phyloP scores from a whole-genome alignment of 2,329 filamentous ascomycete species.

The Fusarium sp. region DNA sequence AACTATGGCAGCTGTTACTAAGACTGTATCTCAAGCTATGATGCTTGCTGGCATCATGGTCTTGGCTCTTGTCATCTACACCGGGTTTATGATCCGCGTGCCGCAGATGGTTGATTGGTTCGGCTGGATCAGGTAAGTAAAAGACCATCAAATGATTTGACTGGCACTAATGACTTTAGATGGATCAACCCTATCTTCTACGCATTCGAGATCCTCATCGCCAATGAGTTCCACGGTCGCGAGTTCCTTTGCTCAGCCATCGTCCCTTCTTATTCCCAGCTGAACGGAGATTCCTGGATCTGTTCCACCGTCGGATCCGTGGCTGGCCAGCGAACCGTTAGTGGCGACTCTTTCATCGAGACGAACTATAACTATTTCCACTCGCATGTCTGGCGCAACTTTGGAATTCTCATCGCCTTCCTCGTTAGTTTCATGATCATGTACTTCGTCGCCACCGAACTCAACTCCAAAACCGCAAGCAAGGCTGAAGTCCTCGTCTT shows the following conservation, averaged over 20 bases:
- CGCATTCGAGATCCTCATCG: constrained; percentile 79
- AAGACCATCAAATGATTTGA: fast-evolving
- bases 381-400: constrained; percentile 75
- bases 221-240: constrained; percentile 78
- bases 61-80: constrained; percentile 63
- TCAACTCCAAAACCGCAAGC: constrained; percentile 74
- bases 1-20: constrained; percentile 79
- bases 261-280: constrained; percentile 63
- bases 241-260: constrained; percentile 69
- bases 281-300: constrained; percentile 64
- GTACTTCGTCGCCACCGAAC: constrained; percentile 75
- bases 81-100: constrained; percentile 48
- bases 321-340: constrained; percentile 68
- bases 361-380: constrained; percentile 70
- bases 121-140: constrained; percentile 68
- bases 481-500: constrained; percentile 81
- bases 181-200: constrained; percentile 83
- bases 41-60: constrained; percentile 68
- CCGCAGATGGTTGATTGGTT: constrained; percentile 76
- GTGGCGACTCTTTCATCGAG: constrained; percentile 73
- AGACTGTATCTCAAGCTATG: constrained; percentile 74
- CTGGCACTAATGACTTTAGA: constrained; percentile 63
- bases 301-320: constrained; percentile 70
- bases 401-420: constrained; percentile 78
- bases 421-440: constrained; percentile 73